These are phyloP conservation scores for Cystofilobasidium macerans DNA, from an alignment of 768 basidiomycete species.

Conservation along the genomic window DNA sequence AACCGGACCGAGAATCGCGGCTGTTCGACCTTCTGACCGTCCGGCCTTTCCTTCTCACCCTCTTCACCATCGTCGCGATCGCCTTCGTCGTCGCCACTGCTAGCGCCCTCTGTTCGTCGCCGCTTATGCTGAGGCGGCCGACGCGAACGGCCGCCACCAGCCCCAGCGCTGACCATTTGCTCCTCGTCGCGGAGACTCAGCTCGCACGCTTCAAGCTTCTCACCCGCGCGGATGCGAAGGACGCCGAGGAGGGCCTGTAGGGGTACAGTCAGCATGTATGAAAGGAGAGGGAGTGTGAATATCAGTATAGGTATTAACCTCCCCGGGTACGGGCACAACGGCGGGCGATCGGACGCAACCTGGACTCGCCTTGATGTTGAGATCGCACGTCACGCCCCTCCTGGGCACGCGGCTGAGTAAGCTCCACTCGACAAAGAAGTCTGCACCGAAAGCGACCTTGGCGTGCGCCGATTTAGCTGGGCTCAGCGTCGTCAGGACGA, in stretches of 20 bases:
- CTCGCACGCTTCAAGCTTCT: background rate
- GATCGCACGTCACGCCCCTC: background rate
- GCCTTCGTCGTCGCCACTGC: background rate
- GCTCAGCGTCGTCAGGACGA: slow-evolving; percentile 1
- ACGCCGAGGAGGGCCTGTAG: background rate
- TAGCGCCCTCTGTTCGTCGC: background rate
- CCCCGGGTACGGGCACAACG: background rate
- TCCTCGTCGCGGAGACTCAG: background rate
- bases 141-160: too few relatives aligned
- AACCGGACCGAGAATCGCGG: background rate
- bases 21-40: background rate
- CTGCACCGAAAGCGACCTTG: background rate
- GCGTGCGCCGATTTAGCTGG: background rate
- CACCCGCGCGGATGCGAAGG: background rate
- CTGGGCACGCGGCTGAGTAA: background rate
- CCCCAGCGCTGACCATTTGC: background rate
- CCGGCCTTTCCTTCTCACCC: background rate
- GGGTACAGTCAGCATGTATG: too few relatives aligned
- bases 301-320: too few relatives aligned
- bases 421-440: background rate
- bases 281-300: too few relatives aligned
- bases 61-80: background rate
- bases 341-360: background rate
- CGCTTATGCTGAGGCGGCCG: background rate
- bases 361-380: background rate